These are phyloP conservation scores for Aspergillus amoenus DNA, from an alignment of 2,329 filamentous ascomycete species.

Conservation along the genomic window DNA sequence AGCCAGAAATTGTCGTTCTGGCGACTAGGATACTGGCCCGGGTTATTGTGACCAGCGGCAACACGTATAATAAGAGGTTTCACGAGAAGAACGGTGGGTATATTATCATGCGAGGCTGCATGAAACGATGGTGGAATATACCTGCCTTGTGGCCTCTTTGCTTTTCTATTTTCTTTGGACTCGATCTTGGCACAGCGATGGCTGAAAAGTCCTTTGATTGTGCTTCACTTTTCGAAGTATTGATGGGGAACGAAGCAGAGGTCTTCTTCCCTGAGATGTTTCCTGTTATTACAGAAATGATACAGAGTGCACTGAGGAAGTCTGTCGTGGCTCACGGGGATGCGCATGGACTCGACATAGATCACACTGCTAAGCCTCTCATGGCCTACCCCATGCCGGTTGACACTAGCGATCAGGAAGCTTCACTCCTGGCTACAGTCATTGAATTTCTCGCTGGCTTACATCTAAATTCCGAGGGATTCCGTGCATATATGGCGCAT, in stretches of 20 bases:
- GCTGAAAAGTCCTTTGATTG: conserved; percentile 73
- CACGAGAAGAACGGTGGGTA: conserved; percentile 84
- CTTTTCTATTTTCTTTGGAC: conserved; percentile 83
- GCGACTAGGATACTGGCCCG: conserved; percentile 81
- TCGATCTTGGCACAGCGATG: conserved; percentile 73
- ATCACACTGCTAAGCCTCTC: conserved; percentile 5
- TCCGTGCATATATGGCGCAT: conserved; percentile 76
- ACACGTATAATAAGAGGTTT: conserved; percentile 81
- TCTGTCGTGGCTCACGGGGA: conserved; percentile 62
- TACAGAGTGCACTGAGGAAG: conserved; percentile 74
- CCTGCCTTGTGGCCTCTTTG: conserved; percentile 82
- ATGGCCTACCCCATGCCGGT: conserved; percentile 19
- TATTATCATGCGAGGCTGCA: conserved; percentile 73
- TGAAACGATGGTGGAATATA: conserved; percentile 87
- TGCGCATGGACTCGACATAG: conserved; percentile 3
- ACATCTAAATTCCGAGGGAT: conserved; percentile 71
- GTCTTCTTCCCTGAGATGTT: conserved; percentile 77
- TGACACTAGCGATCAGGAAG: conserved; percentile 52
- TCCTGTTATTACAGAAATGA: conserved; percentile 78
- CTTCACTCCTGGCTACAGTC: conserved; percentile 69
- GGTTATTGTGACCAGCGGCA: conserved; percentile 78
- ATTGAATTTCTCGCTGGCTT: conserved; percentile 77
- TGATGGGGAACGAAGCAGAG: conserved; percentile 60
- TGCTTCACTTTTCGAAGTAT: conserved; percentile 70
- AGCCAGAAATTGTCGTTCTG: conserved; percentile 77